Evolutionary conservation across 495 filamentous ascomycete genomes (phyloP).

Genomic region (Physcia stellaris): DNA sequence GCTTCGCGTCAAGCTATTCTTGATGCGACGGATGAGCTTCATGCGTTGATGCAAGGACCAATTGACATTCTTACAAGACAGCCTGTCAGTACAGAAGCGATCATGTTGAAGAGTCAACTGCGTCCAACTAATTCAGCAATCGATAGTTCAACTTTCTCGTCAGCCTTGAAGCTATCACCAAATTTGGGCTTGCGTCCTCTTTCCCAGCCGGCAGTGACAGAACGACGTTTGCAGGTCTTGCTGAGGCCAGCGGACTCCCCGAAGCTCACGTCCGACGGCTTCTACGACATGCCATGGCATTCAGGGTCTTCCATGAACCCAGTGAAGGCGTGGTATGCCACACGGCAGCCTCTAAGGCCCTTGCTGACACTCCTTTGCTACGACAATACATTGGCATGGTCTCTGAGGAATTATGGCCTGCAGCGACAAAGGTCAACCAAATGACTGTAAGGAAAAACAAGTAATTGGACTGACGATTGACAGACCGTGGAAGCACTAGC

Average conservation of each 20-base stretch:
- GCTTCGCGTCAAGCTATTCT: neutral
- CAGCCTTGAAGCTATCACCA: conserved; percentile 12
- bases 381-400: conserved; percentile 38
- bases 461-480: neutral
- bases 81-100: too few relatives aligned
- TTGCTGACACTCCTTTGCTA: conserved; percentile 29
- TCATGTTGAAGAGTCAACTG: too few relatives aligned
- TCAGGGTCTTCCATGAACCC: conserved; percentile 42
- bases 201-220: conserved; percentile 22
- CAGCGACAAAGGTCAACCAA: conserved; percentile 18
- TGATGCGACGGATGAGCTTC: conserved; percentile 1
- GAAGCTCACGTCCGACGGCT: conserved; percentile 11
- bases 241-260: conserved; percentile 19
- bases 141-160: conserved; percentile 1
- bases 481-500: conserved; percentile 8
- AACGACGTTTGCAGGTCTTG: conserved; percentile 30
- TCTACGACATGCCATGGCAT: conserved; percentile 18
- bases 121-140: too few relatives aligned
- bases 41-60: conserved; percentile 2
- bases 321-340: conserved; percentile 35
- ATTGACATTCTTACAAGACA: conserved; percentile 2
- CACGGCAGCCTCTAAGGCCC: conserved; percentile 32
- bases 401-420: conserved; percentile 36
- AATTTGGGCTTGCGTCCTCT: conserved; percentile 19
- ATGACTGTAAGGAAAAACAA: conserved; percentile 1